Evolutionary conservation across 2,329 filamentous ascomycete genomes (phyloP), one percentile per base, ranked within the genome.

Genomic region (Xylariomycetidae sp.): DNA sequence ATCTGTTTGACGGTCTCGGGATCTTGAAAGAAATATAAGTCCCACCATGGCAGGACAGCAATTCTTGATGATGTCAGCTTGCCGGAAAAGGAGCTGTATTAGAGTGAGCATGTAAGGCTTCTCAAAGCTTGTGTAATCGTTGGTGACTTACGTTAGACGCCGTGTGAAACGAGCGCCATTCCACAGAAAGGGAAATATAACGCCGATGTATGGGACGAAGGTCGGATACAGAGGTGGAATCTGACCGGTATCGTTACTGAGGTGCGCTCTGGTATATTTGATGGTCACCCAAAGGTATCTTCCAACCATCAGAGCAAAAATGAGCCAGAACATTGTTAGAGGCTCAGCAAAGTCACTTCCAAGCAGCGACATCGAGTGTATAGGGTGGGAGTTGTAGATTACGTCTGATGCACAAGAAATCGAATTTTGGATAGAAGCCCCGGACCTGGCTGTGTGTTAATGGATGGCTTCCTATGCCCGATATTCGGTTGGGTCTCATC

Each of bases 11-110:
- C 4, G 16, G 41, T 37, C 30, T 45, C 42, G 9, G 42, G 37
- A 16, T 46, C 43, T 31, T 43, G 41, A 26, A 46, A 44, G 22
- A 35, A 13, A 29, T 45, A 46, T 17, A 30, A 38, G 17, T 36
- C 38, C 16, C 27, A 35, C 3, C 44, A n/a, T n/a, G n/a, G 39
- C 27, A 45, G 31, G 10, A 45, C n/a, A 4, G 16, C 18, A 16
- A 46, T 31, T 36, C 42, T 35, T 13, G 25, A 34, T 2, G 40
- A 38, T 10, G 44, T 41, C 17, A 42, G 38, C 20, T 36, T 29
- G 4, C 41, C 41, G 19, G 31, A 25, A 16, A 41, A 45, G 32
- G 29, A 45, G 7, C 42, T 45, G 29, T 23, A n/a, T 8, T 23
- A 23, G 20, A 23, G 20, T 23, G 8, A 23, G n/a, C 20, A 23